A percentile compares a stretch with the other conserved stretches of the same genome.
Conservation (phyloP, 495 filamentous ascomycete species). For the Hypoxylon intermedium region DNA sequence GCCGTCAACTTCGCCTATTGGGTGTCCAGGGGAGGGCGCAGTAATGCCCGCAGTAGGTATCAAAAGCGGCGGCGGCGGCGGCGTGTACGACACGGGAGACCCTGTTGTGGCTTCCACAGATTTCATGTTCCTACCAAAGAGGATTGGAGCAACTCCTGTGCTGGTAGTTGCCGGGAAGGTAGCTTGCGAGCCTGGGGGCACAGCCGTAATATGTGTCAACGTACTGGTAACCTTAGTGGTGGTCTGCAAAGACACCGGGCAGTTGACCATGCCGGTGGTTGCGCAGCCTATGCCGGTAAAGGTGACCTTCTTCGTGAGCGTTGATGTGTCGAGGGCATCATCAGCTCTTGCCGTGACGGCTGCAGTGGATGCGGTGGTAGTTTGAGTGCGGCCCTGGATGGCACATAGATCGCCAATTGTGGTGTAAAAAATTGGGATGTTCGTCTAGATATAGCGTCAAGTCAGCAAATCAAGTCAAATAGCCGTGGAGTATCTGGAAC, state of each 20-base stretch:
- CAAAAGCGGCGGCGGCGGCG: slow-evolving; percentile 28
- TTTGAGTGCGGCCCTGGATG: slow-evolving; percentile 19
- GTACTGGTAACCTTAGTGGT: slow-evolving; percentile 45
- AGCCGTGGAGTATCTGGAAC: background rate
- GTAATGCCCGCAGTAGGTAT: background rate
- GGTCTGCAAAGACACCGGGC: slow-evolving; percentile 54
- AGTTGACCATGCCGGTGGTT: slow-evolving; percentile 52
- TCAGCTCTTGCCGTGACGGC: slow-evolving; percentile 40
- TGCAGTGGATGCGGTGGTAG: slow-evolving; percentile 36
- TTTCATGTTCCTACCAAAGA: slow-evolving; percentile 50
- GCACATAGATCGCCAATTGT: slow-evolving; percentile 58
- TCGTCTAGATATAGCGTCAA: slow-evolving; percentile 34
- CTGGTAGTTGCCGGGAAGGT: slow-evolving; percentile 47
- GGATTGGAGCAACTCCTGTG: slow-evolving; percentile 41
- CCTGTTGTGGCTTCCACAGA: slow-evolving; percentile 47
- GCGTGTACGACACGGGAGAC: slow-evolving; percentile 40
- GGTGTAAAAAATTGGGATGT: slow-evolving; percentile 61
- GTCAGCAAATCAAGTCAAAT: background rate
- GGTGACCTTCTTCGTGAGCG: slow-evolving; percentile 41
- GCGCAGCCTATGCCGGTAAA: slow-evolving; percentile 51
- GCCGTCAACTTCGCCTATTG: slow-evolving; percentile 30
- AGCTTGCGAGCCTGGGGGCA: slow-evolving; percentile 46
- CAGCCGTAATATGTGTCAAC: slow-evolving; percentile 45
- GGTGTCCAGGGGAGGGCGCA: slow-evolving; percentile 11
- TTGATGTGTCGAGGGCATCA: slow-evolving; percentile 45